These are phyloP conservation scores for Pisolithus sp. DNA, from an alignment of 768 basidiomycete genomes.

Conservation along the genomic window DNA sequence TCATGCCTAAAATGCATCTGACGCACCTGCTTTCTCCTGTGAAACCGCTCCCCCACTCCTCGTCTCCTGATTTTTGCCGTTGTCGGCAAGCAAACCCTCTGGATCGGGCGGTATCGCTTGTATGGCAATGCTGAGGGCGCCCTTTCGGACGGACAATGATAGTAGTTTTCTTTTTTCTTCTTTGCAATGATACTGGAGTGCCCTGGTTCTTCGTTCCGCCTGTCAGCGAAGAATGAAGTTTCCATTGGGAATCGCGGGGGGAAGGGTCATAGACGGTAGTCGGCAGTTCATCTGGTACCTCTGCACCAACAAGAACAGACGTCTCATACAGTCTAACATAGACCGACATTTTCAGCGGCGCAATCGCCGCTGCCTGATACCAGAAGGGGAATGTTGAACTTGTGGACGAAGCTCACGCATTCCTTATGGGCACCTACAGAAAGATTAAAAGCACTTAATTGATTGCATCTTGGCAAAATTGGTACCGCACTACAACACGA, in stretches of 20 bases:
- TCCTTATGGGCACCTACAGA: constrained; percentile 75
- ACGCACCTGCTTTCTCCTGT: constrained; percentile 51
- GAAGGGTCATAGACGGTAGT: constrained; percentile 87
- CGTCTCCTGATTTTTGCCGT: constrained; percentile 49
- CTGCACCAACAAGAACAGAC: constrained; percentile 77
- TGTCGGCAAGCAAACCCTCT: constrained; percentile 65
- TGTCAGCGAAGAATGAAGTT: constrained; percentile 86
- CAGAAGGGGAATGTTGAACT: constrained; percentile 86
- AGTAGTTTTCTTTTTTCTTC: too few species aligned
- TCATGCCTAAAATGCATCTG: constrained; percentile 53
- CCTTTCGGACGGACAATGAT: too few species aligned
- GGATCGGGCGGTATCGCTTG: constrained; percentile 93
- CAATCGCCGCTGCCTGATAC: constrained; percentile 96
- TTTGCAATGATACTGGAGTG: too few species aligned
- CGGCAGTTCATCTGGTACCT: constrained; percentile 83
- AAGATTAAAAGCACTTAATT: constrained; percentile 92
- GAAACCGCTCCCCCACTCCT: constrained; percentile 51
- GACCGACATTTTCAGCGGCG: constrained; percentile 88
- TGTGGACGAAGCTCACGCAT: constrained; percentile 91
- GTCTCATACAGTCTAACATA: constrained; percentile 99
- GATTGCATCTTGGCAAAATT: constrained; percentile 57
- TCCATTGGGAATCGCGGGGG: constrained; percentile 87
- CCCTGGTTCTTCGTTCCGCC: too few species aligned
- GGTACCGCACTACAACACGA: constrained; percentile 92
- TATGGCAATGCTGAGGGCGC: constrained; percentile 91